phyloP scores from a whole-genome alignment of 345 rosid species.

The Arabis hirsuta region DNA sequence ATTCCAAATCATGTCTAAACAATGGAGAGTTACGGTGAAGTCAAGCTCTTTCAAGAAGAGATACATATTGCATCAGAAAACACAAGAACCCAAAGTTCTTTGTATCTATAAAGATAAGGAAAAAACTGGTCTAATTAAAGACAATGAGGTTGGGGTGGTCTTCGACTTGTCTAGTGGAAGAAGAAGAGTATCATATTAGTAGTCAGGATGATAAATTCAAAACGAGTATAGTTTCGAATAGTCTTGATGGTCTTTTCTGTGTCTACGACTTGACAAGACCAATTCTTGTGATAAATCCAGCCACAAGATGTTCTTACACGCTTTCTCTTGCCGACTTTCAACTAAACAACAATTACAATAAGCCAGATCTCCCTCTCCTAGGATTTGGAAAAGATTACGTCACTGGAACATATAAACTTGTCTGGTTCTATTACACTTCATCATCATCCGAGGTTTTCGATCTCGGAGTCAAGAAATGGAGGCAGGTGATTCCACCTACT shows the following conservation, averaged over 20 bases:
- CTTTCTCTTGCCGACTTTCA: neutral
- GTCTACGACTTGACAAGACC: neutral
- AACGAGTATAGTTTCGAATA: neutral
- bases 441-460: neutral
- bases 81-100: neutral
- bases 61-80: slow-evolving; percentile 6
- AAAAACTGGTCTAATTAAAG: neutral
- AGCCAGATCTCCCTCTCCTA: neutral
- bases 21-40: neutral
- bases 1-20: neutral
- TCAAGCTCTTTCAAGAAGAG: neutral
- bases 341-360: no score
- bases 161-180: slow-evolving; percentile 1
- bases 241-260: neutral
- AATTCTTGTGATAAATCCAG: slow-evolving; percentile 8
- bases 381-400: slow-evolving; percentile 12
- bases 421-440: neutral
- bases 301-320: slow-evolving; percentile 1
- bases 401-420: slow-evolving; percentile 6
- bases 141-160: slow-evolving; percentile 7
- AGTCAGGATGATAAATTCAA: no score
- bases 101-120: neutral
- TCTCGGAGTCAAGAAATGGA: neutral
- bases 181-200: neutral
- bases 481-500: neutral